Evolutionary conservation across 257 asterid genomes (phyloP).

Genomic region (Catharanthus roseus): DNA sequence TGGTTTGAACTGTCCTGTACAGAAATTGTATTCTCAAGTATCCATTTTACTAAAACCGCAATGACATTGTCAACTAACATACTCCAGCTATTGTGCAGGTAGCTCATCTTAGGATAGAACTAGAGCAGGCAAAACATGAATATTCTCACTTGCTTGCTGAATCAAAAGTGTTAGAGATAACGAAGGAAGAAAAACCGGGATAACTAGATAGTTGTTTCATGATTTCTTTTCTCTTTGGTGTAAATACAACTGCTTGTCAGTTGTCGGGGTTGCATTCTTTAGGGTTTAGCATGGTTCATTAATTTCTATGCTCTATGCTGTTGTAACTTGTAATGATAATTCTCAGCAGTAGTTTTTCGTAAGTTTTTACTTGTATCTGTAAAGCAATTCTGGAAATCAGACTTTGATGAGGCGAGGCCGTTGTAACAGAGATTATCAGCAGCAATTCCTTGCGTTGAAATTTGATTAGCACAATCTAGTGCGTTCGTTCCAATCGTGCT

Average conservation of each 20-base stretch:
- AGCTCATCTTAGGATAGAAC: constrained; percentile 8
- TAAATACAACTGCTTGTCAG: neutral
- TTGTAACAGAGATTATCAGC: no score
- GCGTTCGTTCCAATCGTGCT: no score
- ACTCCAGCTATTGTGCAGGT: constrained; percentile 10
- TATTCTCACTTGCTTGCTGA: constrained; percentile 23
- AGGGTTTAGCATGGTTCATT: neutral
- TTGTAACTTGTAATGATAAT: neutral
- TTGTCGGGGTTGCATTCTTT: no score
- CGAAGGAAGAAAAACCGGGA: constrained; percentile 9
- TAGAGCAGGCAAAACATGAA: constrained; percentile 14
- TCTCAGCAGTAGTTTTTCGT: neutral
- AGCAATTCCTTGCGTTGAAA: no score
- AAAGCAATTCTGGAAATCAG: neutral
- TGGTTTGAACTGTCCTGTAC: neutral
- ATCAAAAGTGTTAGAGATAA: constrained; percentile 9
- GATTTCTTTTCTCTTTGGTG: neutral
- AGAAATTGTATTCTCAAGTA: neutral
- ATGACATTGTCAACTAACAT: neutral
- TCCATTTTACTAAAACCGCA: neutral
- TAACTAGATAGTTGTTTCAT: neutral
- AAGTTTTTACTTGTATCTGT: neutral
- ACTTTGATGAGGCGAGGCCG: no score
- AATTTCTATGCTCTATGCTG: neutral
- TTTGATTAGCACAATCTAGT: no score